Evolutionary conservation across 345 rosid genomes (phyloP), one percentile per base, ranked within the genome.

Genomic region (Citrus maxima): DNA sequence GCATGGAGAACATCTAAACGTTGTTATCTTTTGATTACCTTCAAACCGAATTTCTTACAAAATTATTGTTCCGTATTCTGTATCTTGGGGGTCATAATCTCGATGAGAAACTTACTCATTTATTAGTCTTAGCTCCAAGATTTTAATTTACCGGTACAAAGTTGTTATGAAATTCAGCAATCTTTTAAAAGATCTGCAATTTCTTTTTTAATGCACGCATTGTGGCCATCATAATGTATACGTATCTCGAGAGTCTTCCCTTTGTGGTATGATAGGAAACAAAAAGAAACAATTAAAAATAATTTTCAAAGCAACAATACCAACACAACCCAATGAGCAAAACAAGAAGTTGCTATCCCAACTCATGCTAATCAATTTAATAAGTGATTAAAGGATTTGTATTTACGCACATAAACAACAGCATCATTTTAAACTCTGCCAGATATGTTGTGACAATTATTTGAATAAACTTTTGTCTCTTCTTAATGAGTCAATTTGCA

Each of bases 401-500:
- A 61, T 60, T 60, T 61, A 73, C n/a, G 28, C 59, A 58, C 4
- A 51, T 70, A 25, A 70, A 70, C 58, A 42, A 75, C n/a, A 24
- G 54, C 22, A 30, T 4, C 12, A 16, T 4, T 56, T 18, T 54
- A 21, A 30, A 8, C 21, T 7, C 18, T 8, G 1, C 16, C 6
- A 46, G 35, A 27, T 70, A 14, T 35, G 37, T 6, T n/a, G 35
- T 27, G 56, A 59, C 59, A 58, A 38, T 40, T 37, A 34, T 2
- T 34, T 25, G 30, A 77, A 16, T 16, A 27, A 12, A 70, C 9
- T 30, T 37, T 70, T 70, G 74, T 74, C 59, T 22, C 59, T 60
- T 60, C 4, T 10, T 59, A 27, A 25, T 2, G 3, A 70, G 70
- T 77, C 80, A 78, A 78, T n/a, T 77, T 67, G 42, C 21, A n/a